These are phyloP conservation scores for Xylaria sp. DNA, from an alignment of 2,329 filamentous ascomycete genomes.

Conservation along the genomic window DNA sequence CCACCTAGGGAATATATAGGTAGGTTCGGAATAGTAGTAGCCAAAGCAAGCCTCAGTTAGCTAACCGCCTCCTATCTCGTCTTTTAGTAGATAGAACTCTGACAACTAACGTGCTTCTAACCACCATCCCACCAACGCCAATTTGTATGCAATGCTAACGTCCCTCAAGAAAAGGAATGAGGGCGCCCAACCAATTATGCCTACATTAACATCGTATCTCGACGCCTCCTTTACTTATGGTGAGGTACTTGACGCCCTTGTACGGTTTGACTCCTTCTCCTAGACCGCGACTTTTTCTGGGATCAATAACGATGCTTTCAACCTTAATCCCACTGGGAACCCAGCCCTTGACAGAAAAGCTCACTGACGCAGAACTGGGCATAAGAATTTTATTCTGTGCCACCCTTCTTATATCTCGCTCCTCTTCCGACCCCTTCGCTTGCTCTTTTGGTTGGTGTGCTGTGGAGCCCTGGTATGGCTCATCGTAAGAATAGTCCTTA, in stretches of 20 bases:
- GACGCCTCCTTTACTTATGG: constrained; percentile 73
- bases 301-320: constrained; percentile 74
- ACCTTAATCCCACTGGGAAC: constrained; percentile 74
- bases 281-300: constrained; percentile 85
- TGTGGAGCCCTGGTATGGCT: constrained; percentile 64
- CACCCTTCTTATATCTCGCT: constrained; percentile 66
- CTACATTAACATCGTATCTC: constrained; percentile 68
- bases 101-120: constrained; percentile 11
- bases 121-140: constrained; percentile 23
- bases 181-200: neutral
- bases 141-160: constrained; percentile 33
- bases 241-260: constrained; percentile 98
- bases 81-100: neutral
- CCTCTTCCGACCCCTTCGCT: constrained; percentile 51
- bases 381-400: constrained; percentile 81
- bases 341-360: constrained; percentile 77
- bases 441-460: constrained; percentile 50
- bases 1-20: neutral
- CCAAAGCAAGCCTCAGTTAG: neutral
- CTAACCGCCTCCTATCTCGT: neutral
- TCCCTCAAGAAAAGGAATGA: constrained; percentile 7
- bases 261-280: constrained; percentile 92
- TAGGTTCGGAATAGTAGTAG: neutral
- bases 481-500: constrained; percentile 64
- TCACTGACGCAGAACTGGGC: constrained; percentile 81